Evolutionary conservation across 768 basidiomycete species (phyloP).

Genomic region (Boletus patriciae): DNA sequence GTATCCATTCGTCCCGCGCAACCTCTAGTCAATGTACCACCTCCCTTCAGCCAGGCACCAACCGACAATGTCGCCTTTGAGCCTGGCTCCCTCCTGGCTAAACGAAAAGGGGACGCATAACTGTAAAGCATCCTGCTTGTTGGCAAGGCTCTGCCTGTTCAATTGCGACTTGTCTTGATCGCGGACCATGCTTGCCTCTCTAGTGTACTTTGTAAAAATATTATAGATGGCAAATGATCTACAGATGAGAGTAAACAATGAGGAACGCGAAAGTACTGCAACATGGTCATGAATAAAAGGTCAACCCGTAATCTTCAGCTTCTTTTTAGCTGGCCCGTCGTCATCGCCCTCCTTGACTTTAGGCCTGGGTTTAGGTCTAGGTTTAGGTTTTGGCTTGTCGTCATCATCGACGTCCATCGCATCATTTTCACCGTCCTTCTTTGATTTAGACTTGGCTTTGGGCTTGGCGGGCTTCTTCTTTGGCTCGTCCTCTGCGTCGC

Average conservation of each 20-base stretch:
- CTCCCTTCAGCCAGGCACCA: conserved; percentile 36
- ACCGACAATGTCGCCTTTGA: conserved; percentile 56
- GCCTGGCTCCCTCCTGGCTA: conserved; percentile 71
- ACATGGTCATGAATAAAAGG: background rate
- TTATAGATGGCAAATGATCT: conserved; percentile 12
- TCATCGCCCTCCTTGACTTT: conserved; percentile 38
- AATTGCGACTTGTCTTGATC: conserved; percentile 9
- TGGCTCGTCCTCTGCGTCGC: conserved; percentile 43
- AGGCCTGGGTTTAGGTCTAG: conserved; percentile 44
- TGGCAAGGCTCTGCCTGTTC: background rate
- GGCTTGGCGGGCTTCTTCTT: conserved; percentile 51
- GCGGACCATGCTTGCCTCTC: conserved; percentile 7
- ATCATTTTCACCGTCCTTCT: conserved; percentile 44
- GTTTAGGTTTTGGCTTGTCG: conserved; percentile 38
- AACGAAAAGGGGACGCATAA: conserved; percentile 40
- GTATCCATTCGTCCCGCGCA: conserved; percentile 40
- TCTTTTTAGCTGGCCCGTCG: conserved; percentile 71
- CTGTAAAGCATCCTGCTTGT: background rate
- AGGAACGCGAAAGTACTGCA: background rate
- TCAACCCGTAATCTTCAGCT: conserved; percentile 57
- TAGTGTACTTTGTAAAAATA: conserved; percentile 24
- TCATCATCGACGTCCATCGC: conserved; percentile 51
- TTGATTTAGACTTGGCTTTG: conserved; percentile 42
- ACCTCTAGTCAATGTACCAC: conserved; percentile 49
- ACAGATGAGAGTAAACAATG: background rate